A percentile compares a stretch with the other conserved stretches of the same genome.
These are phyloP conservation scores for Aspergillus conjunctus DNA, from an alignment of 495 filamentous ascomycete species.

Conservation along the genomic window DNA sequence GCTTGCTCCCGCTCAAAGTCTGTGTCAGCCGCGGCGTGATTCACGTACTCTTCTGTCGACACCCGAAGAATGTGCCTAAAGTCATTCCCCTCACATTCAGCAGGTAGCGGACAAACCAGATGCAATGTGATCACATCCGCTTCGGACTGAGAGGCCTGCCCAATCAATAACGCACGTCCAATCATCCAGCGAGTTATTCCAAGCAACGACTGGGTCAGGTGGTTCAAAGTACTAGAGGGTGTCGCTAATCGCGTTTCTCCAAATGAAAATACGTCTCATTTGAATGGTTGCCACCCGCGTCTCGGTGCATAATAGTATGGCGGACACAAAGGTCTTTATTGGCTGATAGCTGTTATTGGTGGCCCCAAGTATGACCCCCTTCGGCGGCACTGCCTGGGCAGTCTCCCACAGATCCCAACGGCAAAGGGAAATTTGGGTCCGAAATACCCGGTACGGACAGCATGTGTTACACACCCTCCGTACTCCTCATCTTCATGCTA, in stretches of 20 bases:
- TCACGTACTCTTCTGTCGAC: not conserved
- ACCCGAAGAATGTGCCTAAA: not conserved
- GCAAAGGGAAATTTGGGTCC: not conserved
- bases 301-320: too few relatives aligned
- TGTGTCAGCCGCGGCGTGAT: too few relatives aligned
- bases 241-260: constrained; percentile 3
- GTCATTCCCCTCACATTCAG: not conserved
- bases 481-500: not conserved
- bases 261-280: not conserved
- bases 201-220: not conserved
- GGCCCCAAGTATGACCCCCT: not conserved
- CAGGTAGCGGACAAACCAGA: not conserved
- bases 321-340: not conserved
- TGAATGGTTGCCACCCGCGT: not conserved
- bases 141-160: not conserved
- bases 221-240: not conserved
- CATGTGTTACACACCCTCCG: not conserved
- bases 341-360: not conserved
- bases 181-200: not conserved
- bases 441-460: constrained; percentile 6
- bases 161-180: not conserved
- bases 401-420: not conserved
- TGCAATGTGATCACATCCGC: not conserved
- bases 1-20: too few relatives aligned
- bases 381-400: not conserved